phyloP scores from a whole-genome alignment of 768 basidiomycete species.

The Crepidotus variabilis region DNA sequence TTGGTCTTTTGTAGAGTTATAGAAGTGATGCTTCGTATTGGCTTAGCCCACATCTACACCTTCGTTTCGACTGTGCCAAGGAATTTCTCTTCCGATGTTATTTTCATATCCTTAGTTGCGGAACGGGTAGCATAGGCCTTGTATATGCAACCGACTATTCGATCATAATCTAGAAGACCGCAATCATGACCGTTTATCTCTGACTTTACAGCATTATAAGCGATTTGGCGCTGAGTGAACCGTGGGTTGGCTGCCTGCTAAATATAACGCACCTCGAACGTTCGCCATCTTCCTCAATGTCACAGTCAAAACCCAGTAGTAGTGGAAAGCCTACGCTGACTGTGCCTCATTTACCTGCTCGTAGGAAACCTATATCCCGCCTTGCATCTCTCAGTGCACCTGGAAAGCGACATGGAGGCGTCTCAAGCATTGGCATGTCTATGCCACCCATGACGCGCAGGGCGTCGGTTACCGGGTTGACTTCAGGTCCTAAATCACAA shows the following conservation, averaged over 20 bases:
- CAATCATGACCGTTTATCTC: no score
- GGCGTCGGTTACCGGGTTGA: constrained; percentile 34
- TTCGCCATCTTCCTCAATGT: neutral
- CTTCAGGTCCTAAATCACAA: constrained; percentile 51
- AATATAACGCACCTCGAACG: neutral
- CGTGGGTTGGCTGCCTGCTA: neutral
- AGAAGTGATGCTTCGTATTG: no score
- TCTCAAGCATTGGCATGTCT: constrained; percentile 6
- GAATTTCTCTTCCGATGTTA: no score
- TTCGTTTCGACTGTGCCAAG: no score
- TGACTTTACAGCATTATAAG: no score
- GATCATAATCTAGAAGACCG: no score
- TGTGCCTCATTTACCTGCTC: constrained; percentile 22
- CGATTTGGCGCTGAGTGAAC: no score
- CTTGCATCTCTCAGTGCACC: constrained; percentile 24
- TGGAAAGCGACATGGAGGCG: constrained; percentile 15
- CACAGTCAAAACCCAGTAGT: neutral
- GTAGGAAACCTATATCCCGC: constrained; percentile 25
- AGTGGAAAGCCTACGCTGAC: neutral
- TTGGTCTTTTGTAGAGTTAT: neutral
- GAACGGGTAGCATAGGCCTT: no score
- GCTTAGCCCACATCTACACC: no score
- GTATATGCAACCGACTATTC: no score
- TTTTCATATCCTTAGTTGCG: no score
- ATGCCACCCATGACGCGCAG: constrained; percentile 25